phyloP scores from a whole-genome alignment of 805 yeast species.

The Ogataea naganishii region DNA sequence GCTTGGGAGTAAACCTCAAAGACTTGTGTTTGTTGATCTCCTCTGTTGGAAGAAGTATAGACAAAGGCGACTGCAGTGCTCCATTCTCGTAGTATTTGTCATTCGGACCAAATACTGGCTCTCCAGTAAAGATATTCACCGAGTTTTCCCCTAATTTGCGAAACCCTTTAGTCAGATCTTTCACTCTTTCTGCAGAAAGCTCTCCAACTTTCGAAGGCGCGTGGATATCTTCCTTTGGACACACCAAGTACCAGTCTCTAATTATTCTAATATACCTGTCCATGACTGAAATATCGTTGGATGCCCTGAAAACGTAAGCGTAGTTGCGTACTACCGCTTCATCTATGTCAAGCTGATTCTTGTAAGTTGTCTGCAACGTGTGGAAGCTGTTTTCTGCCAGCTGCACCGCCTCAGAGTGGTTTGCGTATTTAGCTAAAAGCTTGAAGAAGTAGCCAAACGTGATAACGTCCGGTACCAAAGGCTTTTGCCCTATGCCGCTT shows the following conservation, averaged over 20 bases:
- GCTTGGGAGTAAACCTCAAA: conserved; percentile 15
- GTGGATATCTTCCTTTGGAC: conserved; percentile 13
- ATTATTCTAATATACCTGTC: conserved; percentile 17
- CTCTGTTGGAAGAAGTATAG: conserved; percentile 6
- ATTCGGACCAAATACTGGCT: conserved; percentile 5
- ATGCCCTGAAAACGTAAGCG: conserved; percentile 18
- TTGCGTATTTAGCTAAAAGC: conserved; percentile 9
- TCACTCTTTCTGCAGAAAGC: too few relatives aligned
- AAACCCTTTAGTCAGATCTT: neutral
- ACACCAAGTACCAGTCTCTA: conserved; percentile 19
- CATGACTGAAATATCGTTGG: conserved; percentile 16
- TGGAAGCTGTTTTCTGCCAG: too few relatives aligned
- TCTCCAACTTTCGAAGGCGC: too few relatives aligned
- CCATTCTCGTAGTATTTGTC: conserved; percentile 3
- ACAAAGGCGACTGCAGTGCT: conserved; percentile 2
- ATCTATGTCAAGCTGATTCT: conserved; percentile 7
- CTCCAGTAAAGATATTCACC: conserved; percentile 1
- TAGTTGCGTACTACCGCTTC: conserved; percentile 10
- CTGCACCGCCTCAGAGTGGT: too few relatives aligned
- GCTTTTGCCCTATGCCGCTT: neutral
- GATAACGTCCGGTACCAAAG: neutral
- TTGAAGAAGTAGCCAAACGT: conserved; percentile 6
- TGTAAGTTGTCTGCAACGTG: too few relatives aligned
- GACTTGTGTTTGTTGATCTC: conserved; percentile 12
- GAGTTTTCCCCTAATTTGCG: neutral